Base-by-base conservation (phyloP, 2,329 filamentous ascomycete species). In the Eutypella sp. region DNA sequence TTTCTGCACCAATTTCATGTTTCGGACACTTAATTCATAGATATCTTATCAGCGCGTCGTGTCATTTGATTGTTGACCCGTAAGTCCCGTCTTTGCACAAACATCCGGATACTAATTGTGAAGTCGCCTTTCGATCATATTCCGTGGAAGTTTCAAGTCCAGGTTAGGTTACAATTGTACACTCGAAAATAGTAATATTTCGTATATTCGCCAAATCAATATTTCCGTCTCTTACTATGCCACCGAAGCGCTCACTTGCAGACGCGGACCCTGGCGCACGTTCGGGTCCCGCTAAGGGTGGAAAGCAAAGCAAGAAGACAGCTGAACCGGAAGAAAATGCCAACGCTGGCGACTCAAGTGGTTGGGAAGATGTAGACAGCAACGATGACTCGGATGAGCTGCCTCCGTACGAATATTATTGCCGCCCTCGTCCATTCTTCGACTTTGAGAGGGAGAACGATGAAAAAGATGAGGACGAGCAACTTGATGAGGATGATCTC, bases 391-490 rank as follows among this genome's bases (percentile, higher is more conserved):
- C 44, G 22, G 47, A 47, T 25, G 39, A 47, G 6, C 49, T 47
- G 16, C 43, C 46, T 29, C 50, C 47, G 9, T 51, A 48, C 49
- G 50, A 54, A 5, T 56, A 56, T 29, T 51, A 47, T 25, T 54
- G 51, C 46, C 48, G 52, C 37, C 43, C 44, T 18, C 53, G 51
- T n/a, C 53, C 51, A 3, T 53, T 57, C 45, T 57, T 53, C 48
- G 55, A 57, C 31, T 41, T 56, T 10, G 45, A 53, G 38, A 49
- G 50, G 42, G 55, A 57, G 47, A 57, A 57, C 36, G 19, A 42
- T 27, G 51, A 46, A 7, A 52, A 55, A 38, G 49, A 50, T 33
- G 51, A 54, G 10, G 48, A 47, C 11, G 53, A 57, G 20, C 48
- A 49, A 19, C 39, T 53, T n/a, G 50, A 48, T 29, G 52, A 56